Base-by-base conservation (phyloP, 1,284 basidiomycete genomes). In the Golubevia pallescens region DNA sequence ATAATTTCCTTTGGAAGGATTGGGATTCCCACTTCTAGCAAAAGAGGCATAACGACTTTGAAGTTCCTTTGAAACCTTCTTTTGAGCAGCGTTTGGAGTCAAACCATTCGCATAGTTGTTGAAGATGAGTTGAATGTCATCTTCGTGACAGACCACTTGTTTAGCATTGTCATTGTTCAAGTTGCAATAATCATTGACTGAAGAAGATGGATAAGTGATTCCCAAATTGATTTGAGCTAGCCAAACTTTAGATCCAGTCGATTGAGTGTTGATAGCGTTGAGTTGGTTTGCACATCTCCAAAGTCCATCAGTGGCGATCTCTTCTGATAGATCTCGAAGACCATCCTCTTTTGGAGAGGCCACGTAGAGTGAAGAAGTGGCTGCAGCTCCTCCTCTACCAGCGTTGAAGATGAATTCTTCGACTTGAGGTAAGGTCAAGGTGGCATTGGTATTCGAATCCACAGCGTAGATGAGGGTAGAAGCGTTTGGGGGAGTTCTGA, bases 51-150 rank as follows among this genome's bases (percentile, higher is more conserved):
- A 74, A 21, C 78, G 59, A 1, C 69, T 67, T 57, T 77, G 74
- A n/a, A 76, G 63, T 62, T 77, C 73, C 24, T 57, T 51, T 16
- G 65, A 59, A 5, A 62, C 23, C 16, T 32, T 51, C 14, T 24
- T 16, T 13, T 58, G 42, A 2, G 62, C 24, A 10, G 58, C 54
- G 10, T 61, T 32, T 54, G 53, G 20, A 14, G 3, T 21, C n/a
- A 42, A 21, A 21, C 8, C 38, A 16, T 59, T 62, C 52, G 53
- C 58, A 0, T 63, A 62, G 32, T 68, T 68, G 8, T 64, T 60
- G 28, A 80, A 80, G 51, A 78, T 56, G 10, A 72, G 63, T 48
- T 57, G 62, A 32, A 80, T 78, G 64, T 80, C 78, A 66, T 80
- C 78, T 51, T 80, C 78, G 70, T 80, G 78, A 61, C 78, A 80